Percentiles rank a stretch among this genome's conserved stretches.
These are phyloP conservation scores for Quercus dentata DNA, from an alignment of 306 rosid genomes.

Conservation along the genomic window DNA sequence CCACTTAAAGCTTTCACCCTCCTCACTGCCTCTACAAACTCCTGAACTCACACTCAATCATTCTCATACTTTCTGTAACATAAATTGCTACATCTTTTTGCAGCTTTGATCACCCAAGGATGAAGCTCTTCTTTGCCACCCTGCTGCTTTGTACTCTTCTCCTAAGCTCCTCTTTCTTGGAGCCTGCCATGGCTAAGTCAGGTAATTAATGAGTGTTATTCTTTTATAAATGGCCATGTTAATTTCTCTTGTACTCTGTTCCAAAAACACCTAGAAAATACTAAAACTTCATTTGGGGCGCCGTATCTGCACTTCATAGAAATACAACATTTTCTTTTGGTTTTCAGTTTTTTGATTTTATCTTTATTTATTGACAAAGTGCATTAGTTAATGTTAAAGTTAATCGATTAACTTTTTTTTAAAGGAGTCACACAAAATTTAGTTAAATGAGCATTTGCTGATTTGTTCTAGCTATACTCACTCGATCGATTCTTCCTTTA, in stretches of 20 bases:
- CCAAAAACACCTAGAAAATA: too few species aligned
- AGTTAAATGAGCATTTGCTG: too few species aligned
- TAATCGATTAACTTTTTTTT: background rate
- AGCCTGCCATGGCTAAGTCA: conserved; percentile 25
- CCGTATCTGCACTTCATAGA: too few species aligned
- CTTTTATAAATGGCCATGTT: background rate
- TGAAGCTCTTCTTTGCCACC: conserved; percentile 40
- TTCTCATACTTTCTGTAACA: background rate
- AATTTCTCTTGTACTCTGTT: too few species aligned
- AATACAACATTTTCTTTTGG: too few species aligned
- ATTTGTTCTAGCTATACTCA: too few species aligned
- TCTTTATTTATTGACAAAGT: background rate
- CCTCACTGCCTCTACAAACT: conserved; percentile 20
- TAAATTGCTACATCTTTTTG: background rate
- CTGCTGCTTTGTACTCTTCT: conserved; percentile 47
- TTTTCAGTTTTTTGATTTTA: background rate
- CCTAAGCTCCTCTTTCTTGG: conserved; percentile 38
- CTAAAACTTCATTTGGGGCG: too few species aligned
- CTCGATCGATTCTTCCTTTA: too few species aligned
- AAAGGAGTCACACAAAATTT: too few species aligned
- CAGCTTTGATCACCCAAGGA: background rate
- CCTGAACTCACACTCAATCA: background rate
- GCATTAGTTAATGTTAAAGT: too few species aligned
- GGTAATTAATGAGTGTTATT: background rate
- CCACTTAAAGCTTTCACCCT: background rate